Conservation (phyloP, 2,329 filamentous ascomycete genomes). For the Colletotrichum cuscutae region DNA sequence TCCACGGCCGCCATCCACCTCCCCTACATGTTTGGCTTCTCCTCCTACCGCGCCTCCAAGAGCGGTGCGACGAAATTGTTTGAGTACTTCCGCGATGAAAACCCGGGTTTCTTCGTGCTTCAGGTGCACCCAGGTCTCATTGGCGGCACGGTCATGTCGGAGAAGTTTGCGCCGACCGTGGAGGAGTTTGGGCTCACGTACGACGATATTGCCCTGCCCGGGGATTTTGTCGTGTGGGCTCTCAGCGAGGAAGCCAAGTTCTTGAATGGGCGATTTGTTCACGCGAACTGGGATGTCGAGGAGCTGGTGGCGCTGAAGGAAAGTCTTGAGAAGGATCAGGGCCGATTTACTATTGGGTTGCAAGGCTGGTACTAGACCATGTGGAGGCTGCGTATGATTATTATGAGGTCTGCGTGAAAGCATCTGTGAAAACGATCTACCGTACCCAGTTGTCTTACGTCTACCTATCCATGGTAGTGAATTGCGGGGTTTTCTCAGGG, state of each 20-base stretch:
- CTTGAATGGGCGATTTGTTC: slow-evolving; percentile 56
- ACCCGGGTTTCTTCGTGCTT: slow-evolving; percentile 49
- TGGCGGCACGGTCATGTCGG: slow-evolving; percentile 20
- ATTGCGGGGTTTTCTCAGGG: no score
- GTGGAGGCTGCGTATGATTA: neutral
- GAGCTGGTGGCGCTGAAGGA: slow-evolving; percentile 50
- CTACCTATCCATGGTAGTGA: no score
- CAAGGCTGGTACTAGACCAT: slow-evolving; percentile 22
- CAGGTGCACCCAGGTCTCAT: slow-evolving; percentile 51
- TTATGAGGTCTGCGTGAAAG: neutral
- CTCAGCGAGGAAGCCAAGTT: slow-evolving; percentile 56
- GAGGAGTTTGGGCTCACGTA: neutral
- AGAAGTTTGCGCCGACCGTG: slow-evolving; percentile 17
- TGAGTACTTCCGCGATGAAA: slow-evolving; percentile 52
- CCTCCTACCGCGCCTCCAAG: slow-evolving; percentile 54
- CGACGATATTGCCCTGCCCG: slow-evolving; percentile 40
- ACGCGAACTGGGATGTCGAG: slow-evolving; percentile 62
- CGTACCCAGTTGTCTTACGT: no score
- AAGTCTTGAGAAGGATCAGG: slow-evolving; percentile 17
- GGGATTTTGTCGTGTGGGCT: slow-evolving; percentile 55
- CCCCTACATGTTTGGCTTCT: slow-evolving; percentile 41
- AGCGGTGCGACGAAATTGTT: slow-evolving; percentile 52
- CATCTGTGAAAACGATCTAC: neutral
- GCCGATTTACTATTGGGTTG: slow-evolving; percentile 28
- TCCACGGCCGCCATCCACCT: slow-evolving; percentile 39